Conservation (phyloP, 169 alveolate genomes). For the Fabrea salina region DNA sequence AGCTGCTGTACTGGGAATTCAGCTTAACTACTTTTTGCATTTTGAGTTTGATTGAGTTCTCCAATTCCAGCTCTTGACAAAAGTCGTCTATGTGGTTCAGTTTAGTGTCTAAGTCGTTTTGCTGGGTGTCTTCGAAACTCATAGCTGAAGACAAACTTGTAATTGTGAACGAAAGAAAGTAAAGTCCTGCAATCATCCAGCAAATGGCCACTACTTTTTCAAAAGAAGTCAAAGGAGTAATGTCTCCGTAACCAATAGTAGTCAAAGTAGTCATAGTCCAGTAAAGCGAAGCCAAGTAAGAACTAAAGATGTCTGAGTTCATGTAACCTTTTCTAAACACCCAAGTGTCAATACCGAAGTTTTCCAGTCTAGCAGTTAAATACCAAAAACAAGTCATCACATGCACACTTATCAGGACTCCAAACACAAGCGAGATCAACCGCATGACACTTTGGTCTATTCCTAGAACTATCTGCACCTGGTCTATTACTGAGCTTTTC, state of each 20-base stretch:
- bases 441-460: neutral
- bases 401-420: neutral
- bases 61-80: conserved; percentile 30
- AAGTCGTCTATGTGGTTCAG: neutral
- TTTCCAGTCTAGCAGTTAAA: neutral
- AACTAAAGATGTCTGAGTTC: neutral
- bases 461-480: neutral
- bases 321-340: neutral
- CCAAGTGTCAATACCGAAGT: conserved; percentile 16
- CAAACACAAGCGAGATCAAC: neutral
- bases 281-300: conserved; percentile 8
- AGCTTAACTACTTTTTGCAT: conserved; percentile 45
- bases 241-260: conserved; percentile 37
- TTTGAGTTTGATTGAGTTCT: conserved; percentile 43
- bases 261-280: conserved; percentile 31
- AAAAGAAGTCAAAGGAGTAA: neutral
- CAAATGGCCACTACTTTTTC: conserved; percentile 17
- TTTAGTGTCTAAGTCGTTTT: conserved; percentile 10
- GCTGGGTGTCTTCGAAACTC: conserved; percentile 32
- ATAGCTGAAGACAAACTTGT: conserved; percentile 42
- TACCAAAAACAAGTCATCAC: conserved; percentile 5
- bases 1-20: conserved; percentile 45
- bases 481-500: neutral
- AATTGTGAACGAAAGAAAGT: conserved; percentile 45
- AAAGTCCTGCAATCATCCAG: conserved; percentile 48